These are phyloP conservation scores for Microbotryum scabiosae DNA, from an alignment of 1,284 basidiomycete genomes.

Conservation along the genomic window DNA sequence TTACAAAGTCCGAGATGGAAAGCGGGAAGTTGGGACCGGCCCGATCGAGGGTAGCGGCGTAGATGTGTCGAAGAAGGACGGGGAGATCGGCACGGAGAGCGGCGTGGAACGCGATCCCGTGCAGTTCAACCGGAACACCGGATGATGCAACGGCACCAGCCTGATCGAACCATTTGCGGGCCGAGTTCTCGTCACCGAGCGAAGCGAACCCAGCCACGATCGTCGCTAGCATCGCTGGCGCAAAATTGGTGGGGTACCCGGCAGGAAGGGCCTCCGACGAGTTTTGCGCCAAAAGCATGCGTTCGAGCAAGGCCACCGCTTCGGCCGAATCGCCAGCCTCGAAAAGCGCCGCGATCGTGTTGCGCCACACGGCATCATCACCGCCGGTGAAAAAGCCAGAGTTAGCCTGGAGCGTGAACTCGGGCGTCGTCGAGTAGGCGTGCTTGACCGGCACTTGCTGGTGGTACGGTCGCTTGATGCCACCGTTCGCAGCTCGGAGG, in stretches of 20 bases:
- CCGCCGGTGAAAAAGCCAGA: background rate
- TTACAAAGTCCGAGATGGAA: conserved; percentile 16
- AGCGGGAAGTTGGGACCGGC: background rate
- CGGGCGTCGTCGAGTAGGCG: conserved; percentile 3
- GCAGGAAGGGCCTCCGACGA: conserved; percentile 30
- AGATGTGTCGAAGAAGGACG: conserved; percentile 31
- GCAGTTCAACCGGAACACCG: conserved; percentile 46
- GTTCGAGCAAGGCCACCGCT: conserved; percentile 61
- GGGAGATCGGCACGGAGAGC: conserved; percentile 31
- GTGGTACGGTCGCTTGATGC: background rate
- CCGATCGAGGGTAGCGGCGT: conserved; percentile 9
- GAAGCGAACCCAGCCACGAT: conserved; percentile 62
- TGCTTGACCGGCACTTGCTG: conserved; percentile 13
- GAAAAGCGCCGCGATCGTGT: conserved; percentile 70
- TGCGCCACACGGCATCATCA: conserved; percentile 52
- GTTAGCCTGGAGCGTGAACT: conserved; percentile 28
- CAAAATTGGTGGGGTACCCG: conserved; percentile 53
- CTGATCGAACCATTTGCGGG: conserved; percentile 61
- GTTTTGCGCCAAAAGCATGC: conserved; percentile 55
- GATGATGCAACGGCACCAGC: background rate
- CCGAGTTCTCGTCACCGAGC: conserved; percentile 54
- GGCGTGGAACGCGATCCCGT: conserved; percentile 38
- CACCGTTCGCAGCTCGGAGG: background rate
- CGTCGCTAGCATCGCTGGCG: conserved; percentile 51
- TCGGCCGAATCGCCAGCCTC: conserved; percentile 53